These are phyloP conservation scores for Yueomyces sinensis DNA, from an alignment of 805 yeast genomes.

Conservation along the genomic window DNA sequence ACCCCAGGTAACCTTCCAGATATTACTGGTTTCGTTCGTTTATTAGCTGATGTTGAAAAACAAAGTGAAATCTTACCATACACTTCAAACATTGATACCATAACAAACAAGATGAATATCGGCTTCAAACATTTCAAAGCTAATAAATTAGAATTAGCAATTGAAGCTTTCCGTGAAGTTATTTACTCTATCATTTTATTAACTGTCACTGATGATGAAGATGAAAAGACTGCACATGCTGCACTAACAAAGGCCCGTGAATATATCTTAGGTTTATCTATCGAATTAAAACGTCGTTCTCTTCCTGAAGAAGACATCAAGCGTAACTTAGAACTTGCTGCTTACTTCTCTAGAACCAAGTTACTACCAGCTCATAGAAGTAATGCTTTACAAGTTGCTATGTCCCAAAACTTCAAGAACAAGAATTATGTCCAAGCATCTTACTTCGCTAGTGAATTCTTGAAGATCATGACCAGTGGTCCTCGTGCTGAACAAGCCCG, in stretches of 20 bases:
- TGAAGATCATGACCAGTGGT: conserved; percentile 57
- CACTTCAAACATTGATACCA: conserved; percentile 58
- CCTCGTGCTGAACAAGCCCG: conserved; percentile 81
- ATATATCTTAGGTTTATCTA: conserved; percentile 82
- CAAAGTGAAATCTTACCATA: conserved; percentile 42
- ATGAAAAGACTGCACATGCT: conserved; percentile 62
- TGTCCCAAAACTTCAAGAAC: conserved; percentile 80
- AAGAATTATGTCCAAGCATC: conserved; percentile 85
- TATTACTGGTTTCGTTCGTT: conserved; percentile 51
- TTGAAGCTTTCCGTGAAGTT: conserved; percentile 63
- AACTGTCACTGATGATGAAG: conserved; percentile 60
- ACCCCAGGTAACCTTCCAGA: conserved; percentile 59
- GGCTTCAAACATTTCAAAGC: conserved; percentile 78
- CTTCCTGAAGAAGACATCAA: conserved; percentile 58
- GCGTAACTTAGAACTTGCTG: conserved; percentile 88
- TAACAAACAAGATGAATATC: conserved; percentile 45
- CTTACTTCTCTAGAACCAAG: conserved; percentile 81
- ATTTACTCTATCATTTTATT: conserved; percentile 63
- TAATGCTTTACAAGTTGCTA: conserved; percentile 87
- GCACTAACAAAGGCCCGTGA: conserved; percentile 68
- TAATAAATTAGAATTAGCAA: conserved; percentile 73
- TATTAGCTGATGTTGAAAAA: conserved; percentile 43
- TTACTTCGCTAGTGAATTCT: conserved; percentile 74
- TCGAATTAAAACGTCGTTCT: conserved; percentile 80
- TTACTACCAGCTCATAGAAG: conserved; percentile 73